Evolutionary conservation across 257 asterid species (phyloP), one percentile per base, ranked within the genome.

Genomic region (Jacaranda copaia): DNA sequence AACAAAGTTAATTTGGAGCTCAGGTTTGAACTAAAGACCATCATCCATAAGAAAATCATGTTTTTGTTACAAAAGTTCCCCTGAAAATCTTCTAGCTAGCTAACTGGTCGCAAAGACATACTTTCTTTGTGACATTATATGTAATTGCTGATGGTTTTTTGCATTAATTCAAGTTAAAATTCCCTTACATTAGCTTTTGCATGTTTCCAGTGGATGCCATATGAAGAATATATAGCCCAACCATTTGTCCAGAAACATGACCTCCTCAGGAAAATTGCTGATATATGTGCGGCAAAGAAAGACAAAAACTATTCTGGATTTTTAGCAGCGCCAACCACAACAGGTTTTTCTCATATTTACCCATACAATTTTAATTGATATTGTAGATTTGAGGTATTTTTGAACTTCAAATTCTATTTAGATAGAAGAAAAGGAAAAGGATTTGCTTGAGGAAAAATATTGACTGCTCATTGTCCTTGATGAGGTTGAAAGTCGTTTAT

Each of bases 141-240:
- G 5, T 25, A 25, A 25, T 25, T 2, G 1, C 32, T 0, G 32
- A 25, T 25, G 32, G 2, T 25, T 25, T 25, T 25, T 25, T 2
- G 32, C 32, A 25, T 25, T 25, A 25, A 25, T 25, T 25, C 18
- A 56, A 19, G 2, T 15, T 14, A 13, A 39, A 46, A 12, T 39
- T 73, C 32, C 32, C 74, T 64, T 15, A 58, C 63, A 39, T 10
- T 55, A 36, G 43, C 51, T 0, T 45, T 20, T 73, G 18, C 15
- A 15, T 65, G 51, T 78, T 67, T 86, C 68, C 92, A 93, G 99
- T 96, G 99, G 99, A 91, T 96, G 98, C 92, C 96, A 11, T 90
- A 85, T 5, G 89, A 91, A 75, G 97, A 93, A 82, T 96, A 93
- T 55, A 85, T 77, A 67, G 89, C 89, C 46, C 99, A 93, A 78